Evolutionary conservation across 495 filamentous ascomycete species (phyloP).

Genomic region (Clohesyomyces aquaticus): DNA sequence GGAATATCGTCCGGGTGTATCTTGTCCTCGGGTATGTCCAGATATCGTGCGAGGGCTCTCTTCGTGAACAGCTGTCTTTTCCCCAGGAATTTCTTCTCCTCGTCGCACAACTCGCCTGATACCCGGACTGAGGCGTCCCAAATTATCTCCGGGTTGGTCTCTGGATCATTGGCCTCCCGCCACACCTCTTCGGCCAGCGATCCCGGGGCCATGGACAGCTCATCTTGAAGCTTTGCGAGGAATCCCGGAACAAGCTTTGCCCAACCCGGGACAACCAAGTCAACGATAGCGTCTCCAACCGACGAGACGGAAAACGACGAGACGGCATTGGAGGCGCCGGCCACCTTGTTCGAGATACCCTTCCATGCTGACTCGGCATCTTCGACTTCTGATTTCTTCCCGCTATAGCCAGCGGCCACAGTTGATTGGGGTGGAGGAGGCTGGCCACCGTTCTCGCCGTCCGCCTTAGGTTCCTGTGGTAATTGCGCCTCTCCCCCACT

Average conservation of each 20-base stretch:
- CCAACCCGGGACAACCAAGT: conserved; percentile 81
- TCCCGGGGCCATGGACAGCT: conserved; percentile 82
- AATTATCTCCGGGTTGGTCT: conserved; percentile 81
- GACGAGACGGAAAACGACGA: conserved; percentile 50
- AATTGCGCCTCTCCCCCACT: too few relatives aligned
- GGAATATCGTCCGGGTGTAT: conserved; percentile 94
- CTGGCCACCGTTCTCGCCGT: conserved; percentile 26
- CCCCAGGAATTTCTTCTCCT: conserved; percentile 73
- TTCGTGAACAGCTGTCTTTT: conserved; percentile 66
- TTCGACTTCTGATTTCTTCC: conserved; percentile 8
- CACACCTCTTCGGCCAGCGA: conserved; percentile 92
- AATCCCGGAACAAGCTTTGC: conserved; percentile 73
- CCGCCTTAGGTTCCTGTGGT: too few relatives aligned
- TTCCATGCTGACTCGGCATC: conserved; percentile 13
- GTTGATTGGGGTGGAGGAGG: conserved; percentile 35
- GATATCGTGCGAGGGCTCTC: conserved; percentile 76
- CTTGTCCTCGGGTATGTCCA: conserved; percentile 73
- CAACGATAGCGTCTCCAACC: conserved; percentile 67
- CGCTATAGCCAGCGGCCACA: conserved; percentile 17
- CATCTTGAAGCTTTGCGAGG: conserved; percentile 80
- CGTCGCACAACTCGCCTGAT: conserved; percentile 77
- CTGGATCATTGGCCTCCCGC: conserved; percentile 82
- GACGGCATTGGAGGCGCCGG: conserved; percentile 31
- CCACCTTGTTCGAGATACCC: conserved; percentile 16
- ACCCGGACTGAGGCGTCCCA: conserved; percentile 80